Evolutionary conservation across 2,329 filamentous ascomycete species (phyloP), one percentile per base, ranked within the genome.

Genomic region (Paramyrothecium roridum): DNA sequence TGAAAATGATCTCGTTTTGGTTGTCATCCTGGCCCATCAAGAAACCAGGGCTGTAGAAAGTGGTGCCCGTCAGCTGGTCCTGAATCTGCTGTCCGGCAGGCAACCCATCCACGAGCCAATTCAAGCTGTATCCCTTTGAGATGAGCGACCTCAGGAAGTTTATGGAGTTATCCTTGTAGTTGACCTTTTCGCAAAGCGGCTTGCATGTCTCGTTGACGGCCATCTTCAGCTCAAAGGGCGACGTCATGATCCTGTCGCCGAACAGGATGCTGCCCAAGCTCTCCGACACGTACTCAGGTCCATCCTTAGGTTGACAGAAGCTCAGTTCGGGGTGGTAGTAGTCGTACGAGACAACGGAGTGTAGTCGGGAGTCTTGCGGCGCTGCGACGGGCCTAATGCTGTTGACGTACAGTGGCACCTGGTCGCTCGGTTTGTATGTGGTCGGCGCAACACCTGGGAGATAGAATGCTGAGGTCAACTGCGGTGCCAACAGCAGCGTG

Each of bases 221-320:
- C 93, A 99, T 97, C 62, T 85, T 83, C 57, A 98, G 79, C 68
- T 96, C 86, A 68, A 96, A 96, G 0, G 93, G 91, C 37, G 93
- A 98, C n/a, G 91, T 96, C 76, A 91, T 91, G 76, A 99, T 99
- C 55, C 95, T 86, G 75, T 99, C 95, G 63, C 95, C 95, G 65
- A 99, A 99, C 52, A 99, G 76, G 69, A 99, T 99, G 79, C 93
- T 97, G 22, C 95, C 95, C 60, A 99, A 74, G 58, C 73, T 74
- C 76, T 97, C 95, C 45, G 90, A 87, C 21, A 96, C 85, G 76
- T 89, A 83, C 70, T 93, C 73, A 10, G 92, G 87, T 2, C 91
- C 91, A 57, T 80, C 86, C 54, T 89, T 77, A 2, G 93, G 95
- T 63, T 83, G 77, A 74, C 95, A 99, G 78, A 97, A 96, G 68